Evolutionary conservation across 257 asterid species (phyloP).

Genomic region (Paraleonurus japonicus): DNA sequence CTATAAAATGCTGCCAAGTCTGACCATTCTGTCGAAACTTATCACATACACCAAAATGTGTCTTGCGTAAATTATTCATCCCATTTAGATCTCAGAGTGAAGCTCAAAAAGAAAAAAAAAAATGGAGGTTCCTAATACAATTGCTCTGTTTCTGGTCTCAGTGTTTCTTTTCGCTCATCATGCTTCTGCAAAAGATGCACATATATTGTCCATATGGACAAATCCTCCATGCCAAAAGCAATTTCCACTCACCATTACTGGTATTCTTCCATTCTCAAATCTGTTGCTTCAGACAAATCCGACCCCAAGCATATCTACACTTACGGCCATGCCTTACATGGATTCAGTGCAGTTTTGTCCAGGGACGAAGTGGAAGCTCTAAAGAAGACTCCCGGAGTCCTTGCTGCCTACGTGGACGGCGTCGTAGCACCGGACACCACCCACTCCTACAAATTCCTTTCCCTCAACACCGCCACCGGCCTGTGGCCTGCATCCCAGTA

Average conservation of each 20-base stretch:
- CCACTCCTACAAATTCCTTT: conserved; percentile 25
- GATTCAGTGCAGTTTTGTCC: conserved; percentile 25
- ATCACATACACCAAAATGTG: not conserved
- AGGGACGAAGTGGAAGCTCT: not conserved
- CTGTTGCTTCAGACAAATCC: not conserved
- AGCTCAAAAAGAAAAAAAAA: not conserved
- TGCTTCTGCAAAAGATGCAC: conserved; percentile 9
- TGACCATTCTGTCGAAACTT: not conserved
- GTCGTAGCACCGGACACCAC: conserved; percentile 27
- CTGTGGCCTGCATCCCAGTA: conserved; percentile 41
- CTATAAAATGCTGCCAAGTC: not conserved
- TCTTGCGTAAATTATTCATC: not conserved
- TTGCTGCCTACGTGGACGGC: conserved; percentile 22
- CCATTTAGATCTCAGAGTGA: not conserved
- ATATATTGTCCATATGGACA: conserved; percentile 37
- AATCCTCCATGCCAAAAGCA: conserved; percentile 30
- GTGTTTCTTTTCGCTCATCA: not conserved
- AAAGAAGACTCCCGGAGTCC: conserved; percentile 26
- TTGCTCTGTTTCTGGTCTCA: conserved; percentile 11
- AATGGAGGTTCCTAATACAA: not conserved
- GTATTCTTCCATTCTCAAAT: conserved; percentile 25
- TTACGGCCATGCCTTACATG: conserved; percentile 31
- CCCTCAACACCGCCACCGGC: conserved; percentile 33
- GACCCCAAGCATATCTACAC: not conserved
- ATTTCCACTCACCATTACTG: conserved; percentile 31